phyloP scores from a whole-genome alignment of 495 filamentous ascomycete species.

The Penicillium daleae region DNA sequence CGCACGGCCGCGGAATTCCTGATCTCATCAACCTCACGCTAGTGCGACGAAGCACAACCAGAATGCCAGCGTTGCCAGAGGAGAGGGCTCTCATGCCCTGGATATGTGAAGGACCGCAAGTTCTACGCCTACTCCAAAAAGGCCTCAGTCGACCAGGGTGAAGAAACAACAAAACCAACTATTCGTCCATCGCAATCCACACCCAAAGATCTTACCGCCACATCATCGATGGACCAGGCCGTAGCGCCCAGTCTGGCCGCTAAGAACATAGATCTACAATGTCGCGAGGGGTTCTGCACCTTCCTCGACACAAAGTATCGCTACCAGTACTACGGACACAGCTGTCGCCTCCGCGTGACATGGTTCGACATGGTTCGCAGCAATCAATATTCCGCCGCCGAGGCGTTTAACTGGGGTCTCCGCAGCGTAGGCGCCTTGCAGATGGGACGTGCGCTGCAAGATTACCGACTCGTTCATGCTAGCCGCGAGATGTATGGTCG shows the following conservation, averaged over 20 bases:
- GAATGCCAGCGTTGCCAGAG: conserved; percentile 37
- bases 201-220: neutral
- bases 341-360: conserved; percentile 19
- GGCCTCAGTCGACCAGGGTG: neutral
- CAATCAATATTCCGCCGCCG: conserved; percentile 4
- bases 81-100: conserved; percentile 34
- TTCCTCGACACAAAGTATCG: conserved; percentile 26
- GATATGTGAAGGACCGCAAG: conserved; percentile 31
- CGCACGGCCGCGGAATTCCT: neutral
- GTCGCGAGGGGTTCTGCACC: conserved; percentile 28
- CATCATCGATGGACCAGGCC: conserved; percentile 23
- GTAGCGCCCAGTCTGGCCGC: conserved; percentile 22
- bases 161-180: neutral
- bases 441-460: conserved; percentile 20
- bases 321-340: conserved; percentile 19
- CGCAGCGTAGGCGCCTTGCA: conserved; percentile 24
- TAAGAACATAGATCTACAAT: conserved; percentile 22
- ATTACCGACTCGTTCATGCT: conserved; percentile 17
- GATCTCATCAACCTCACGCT: neutral
- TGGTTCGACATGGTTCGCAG: conserved; percentile 31
- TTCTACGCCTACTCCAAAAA: conserved; percentile 17
- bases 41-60: conserved; percentile 27
- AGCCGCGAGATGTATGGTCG: conserved; percentile 34
- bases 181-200: neutral
- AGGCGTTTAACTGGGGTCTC: conserved; percentile 19